Evolutionary conservation across 306 rosid species (phyloP).

Genomic region (Acacia confusa): DNA sequence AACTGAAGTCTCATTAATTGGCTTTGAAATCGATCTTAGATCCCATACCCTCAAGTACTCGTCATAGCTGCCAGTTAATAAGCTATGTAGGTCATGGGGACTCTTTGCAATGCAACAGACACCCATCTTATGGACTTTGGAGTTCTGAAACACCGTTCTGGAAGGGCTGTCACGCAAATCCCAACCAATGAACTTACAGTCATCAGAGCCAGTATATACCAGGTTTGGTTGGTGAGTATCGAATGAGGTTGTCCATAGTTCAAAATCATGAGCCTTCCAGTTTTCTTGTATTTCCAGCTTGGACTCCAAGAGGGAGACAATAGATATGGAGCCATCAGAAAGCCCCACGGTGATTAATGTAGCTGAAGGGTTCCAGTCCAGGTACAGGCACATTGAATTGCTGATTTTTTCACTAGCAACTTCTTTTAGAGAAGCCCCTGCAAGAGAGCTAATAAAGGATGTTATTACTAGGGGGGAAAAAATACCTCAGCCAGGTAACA

Average conservation of each 20-base stretch:
- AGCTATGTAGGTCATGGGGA: slow-evolving; percentile 54
- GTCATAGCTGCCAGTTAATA: slow-evolving; percentile 83
- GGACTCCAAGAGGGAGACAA: slow-evolving; percentile 64
- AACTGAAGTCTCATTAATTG: slow-evolving; percentile 61
- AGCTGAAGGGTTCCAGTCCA: slow-evolving; percentile 84
- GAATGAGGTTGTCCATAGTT: slow-evolving; percentile 81
- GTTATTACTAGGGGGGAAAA: slow-evolving; percentile 12
- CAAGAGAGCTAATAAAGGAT: slow-evolving; percentile 30
- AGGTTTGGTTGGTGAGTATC: slow-evolving; percentile 79
- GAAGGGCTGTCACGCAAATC: slow-evolving; percentile 73
- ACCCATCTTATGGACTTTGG: slow-evolving; percentile 82
- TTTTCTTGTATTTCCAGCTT: slow-evolving; percentile 51
- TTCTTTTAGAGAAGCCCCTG: slow-evolving; percentile 59
- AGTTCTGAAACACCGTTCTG: slow-evolving; percentile 62
- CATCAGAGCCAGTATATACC: slow-evolving; percentile 85
- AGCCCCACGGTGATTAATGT: slow-evolving; percentile 71
- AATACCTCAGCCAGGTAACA: not conserved
- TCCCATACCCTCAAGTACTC: slow-evolving; percentile 85
- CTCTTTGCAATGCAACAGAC: slow-evolving; percentile 77
- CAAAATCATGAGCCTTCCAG: slow-evolving; percentile 95
- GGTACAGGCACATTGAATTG: slow-evolving; percentile 74
- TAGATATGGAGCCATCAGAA: slow-evolving; percentile 71
- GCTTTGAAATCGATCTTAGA: slow-evolving; percentile 70
- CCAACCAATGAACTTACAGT: slow-evolving; percentile 86
- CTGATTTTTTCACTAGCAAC: slow-evolving; percentile 53